A percentile compares a stretch with the other conserved stretches of the same genome.
Evolutionary conservation across 2,329 filamentous ascomycete genomes (phyloP).

Genomic region (Rutstroemia sp.): DNA sequence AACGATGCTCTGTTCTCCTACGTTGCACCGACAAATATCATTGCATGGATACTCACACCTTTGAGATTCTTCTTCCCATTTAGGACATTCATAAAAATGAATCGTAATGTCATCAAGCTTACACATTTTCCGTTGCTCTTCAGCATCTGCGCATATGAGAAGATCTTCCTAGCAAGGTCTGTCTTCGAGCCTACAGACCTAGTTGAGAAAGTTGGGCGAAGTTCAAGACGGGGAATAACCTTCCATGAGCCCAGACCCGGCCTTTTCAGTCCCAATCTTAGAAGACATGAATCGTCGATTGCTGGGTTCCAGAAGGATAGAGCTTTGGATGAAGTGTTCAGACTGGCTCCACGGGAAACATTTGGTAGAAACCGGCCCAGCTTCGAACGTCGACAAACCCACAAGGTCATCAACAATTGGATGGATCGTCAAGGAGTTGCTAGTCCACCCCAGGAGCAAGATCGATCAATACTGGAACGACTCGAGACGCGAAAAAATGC

Average conservation of each 20-base stretch:
- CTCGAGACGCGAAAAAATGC: constrained; percentile 39
- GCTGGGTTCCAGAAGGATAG: constrained; percentile 84
- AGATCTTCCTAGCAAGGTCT: constrained; percentile 63
- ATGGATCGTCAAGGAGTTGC: constrained; percentile 64
- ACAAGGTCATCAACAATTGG: constrained; percentile 81
- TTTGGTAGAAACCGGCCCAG: constrained; percentile 52
- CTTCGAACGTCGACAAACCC: constrained; percentile 63
- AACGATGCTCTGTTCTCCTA: constrained; percentile 96
- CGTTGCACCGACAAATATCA: constrained; percentile 81
- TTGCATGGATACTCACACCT: constrained; percentile 84
- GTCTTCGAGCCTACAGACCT: constrained; percentile 81
- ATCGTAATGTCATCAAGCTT: constrained; percentile 83
- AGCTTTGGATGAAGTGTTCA: constrained; percentile 86
- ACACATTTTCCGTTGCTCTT: constrained; percentile 87
- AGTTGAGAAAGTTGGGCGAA: constrained; percentile 60
- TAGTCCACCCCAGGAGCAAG: constrained; percentile 52
- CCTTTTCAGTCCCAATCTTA: constrained; percentile 65
- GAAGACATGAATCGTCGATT: constrained; percentile 78
- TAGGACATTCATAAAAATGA: constrained; percentile 73
- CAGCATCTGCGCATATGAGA: constrained; percentile 81
- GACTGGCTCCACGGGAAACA: constrained; percentile 59
- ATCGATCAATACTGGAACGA: constrained; percentile 48
- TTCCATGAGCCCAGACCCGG: constrained; percentile 47
- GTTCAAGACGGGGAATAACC: constrained; percentile 44
- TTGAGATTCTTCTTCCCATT: constrained; percentile 75